These are phyloP conservation scores for Schizochytrium sp. DNA, from an alignment of 108 stramenopile genomes.

Conservation along the genomic window DNA sequence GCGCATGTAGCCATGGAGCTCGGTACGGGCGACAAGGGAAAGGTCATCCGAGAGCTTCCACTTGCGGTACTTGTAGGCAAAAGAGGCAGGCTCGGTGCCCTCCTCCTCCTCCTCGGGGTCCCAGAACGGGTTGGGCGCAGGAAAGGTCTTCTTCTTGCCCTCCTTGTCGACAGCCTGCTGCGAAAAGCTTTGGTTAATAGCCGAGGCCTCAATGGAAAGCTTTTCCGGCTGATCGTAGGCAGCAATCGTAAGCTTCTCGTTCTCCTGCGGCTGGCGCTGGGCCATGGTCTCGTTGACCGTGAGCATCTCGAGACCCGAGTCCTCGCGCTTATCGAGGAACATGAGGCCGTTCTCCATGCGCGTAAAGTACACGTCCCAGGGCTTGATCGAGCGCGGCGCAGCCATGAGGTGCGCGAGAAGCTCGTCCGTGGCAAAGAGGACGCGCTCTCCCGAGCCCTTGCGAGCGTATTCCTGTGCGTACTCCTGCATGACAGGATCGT, in stretches of 20 bases:
- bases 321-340: slow-evolving; percentile 94
- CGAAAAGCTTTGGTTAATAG: slow-evolving; percentile 94
- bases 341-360: slow-evolving; percentile 75
- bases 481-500: slow-evolving; percentile 93
- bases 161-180: slow-evolving; percentile 82
- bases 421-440: slow-evolving; percentile 84
- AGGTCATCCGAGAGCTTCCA: slow-evolving; percentile 47
- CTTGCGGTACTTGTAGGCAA: slow-evolving; percentile 91
- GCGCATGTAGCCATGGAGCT: slow-evolving; percentile 39
- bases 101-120: slow-evolving; percentile 81
- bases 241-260: slow-evolving; percentile 57
- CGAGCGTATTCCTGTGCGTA: slow-evolving; percentile 76
- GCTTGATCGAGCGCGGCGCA: slow-evolving; percentile 81
- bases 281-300: slow-evolving; percentile 75
- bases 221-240: slow-evolving; percentile 77
- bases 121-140: slow-evolving; percentile 85
- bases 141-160: slow-evolving; percentile 46
- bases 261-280: slow-evolving; percentile 59
- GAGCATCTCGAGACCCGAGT: slow-evolving; percentile 79
- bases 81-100: slow-evolving; percentile 83
- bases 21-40: slow-evolving; percentile 37
- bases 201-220: slow-evolving; percentile 83
- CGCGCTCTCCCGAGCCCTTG: slow-evolving; percentile 32
- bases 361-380: slow-evolving; percentile 92
- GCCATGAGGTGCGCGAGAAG: slow-evolving; percentile 93